These are phyloP conservation scores for Capronia epimyces DNA, from an alignment of 2,329 filamentous ascomycete species.

Conservation along the genomic window DNA sequence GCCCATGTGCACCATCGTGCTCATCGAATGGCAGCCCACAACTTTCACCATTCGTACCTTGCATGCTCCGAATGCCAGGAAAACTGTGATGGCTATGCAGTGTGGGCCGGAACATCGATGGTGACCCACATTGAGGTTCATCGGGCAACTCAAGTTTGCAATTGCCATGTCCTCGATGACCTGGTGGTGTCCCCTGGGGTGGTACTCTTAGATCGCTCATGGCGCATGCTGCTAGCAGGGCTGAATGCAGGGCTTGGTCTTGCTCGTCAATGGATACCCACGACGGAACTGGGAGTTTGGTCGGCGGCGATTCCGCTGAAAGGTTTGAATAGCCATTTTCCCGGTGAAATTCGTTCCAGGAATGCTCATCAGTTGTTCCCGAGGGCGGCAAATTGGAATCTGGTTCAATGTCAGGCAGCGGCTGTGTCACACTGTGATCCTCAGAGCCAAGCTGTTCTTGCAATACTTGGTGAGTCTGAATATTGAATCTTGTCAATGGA, in stretches of 20 bases:
- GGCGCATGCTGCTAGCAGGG: slow-evolving; percentile 10
- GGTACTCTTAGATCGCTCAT: slow-evolving; percentile 2
- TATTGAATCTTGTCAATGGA: slow-evolving; percentile 20
- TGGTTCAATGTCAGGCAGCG: background rate
- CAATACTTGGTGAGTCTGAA: slow-evolving; percentile 21
- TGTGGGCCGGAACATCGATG: slow-evolving; percentile 5
- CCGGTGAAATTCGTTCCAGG: slow-evolving; percentile 1
- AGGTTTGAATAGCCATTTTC: slow-evolving; percentile 2
- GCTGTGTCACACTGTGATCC: background rate
- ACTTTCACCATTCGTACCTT: background rate
- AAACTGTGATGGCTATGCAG: slow-evolving; percentile 16
- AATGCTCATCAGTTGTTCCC: background rate
- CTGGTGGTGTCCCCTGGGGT: background rate
- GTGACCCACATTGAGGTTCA: slow-evolving; percentile 6
- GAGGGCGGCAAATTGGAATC: background rate
- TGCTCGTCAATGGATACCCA: slow-evolving; percentile 1
- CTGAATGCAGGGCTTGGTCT: slow-evolving; percentile 8
- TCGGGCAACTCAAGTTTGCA: background rate
- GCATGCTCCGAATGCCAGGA: slow-evolving; percentile 1
- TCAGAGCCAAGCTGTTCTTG: slow-evolving; percentile 22
- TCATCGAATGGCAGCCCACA: background rate
- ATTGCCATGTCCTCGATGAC: background rate
- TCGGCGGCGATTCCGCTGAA: background rate
- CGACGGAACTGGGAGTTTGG: background rate
- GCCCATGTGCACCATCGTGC: background rate